Conservation (phyloP, 805 yeast genomes). For the Metschnikowia aberdeeniae region DNA sequence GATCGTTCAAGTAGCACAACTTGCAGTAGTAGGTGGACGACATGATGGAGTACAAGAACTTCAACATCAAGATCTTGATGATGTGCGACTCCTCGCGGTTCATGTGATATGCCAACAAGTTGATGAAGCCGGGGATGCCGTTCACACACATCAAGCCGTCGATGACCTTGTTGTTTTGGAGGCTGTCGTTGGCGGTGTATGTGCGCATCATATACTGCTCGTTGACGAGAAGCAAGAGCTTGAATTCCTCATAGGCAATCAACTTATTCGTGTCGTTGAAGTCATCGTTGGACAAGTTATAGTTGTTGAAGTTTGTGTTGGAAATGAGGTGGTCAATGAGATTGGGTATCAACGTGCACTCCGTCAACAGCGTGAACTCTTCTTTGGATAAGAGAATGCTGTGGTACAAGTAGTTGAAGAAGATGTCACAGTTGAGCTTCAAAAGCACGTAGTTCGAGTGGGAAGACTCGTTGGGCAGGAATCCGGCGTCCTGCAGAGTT, state of each 20-base stretch:
- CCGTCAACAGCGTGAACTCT: conserved; percentile 30
- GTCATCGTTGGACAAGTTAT: conserved; percentile 32
- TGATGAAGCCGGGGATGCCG: conserved; percentile 64
- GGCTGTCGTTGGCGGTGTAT: conserved; percentile 22
- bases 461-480: conserved; percentile 3
- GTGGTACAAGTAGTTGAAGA: conserved; percentile 39
- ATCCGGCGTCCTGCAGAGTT: background rate
- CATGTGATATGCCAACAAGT: conserved; percentile 56
- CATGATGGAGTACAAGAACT: conserved; percentile 70
- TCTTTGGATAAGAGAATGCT: conserved; percentile 30
- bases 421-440: conserved; percentile 37
- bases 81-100: conserved; percentile 73
- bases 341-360: conserved; percentile 24
- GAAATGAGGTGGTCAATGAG: conserved; percentile 28
- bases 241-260: conserved; percentile 60
- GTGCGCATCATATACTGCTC: conserved; percentile 80
- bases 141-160: conserved; percentile 41
- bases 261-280: conserved; percentile 42
- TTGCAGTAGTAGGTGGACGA: conserved; percentile 62
- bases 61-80: conserved; percentile 72
- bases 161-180: conserved; percentile 49
- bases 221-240: conserved; percentile 67
- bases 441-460: conserved; percentile 29
- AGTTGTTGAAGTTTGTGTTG: conserved; percentile 33
- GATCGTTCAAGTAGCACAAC: conserved; percentile 75